Base-by-base conservation (phyloP, 2,329 filamentous ascomycete species). In the Penicillium thymicola region DNA sequence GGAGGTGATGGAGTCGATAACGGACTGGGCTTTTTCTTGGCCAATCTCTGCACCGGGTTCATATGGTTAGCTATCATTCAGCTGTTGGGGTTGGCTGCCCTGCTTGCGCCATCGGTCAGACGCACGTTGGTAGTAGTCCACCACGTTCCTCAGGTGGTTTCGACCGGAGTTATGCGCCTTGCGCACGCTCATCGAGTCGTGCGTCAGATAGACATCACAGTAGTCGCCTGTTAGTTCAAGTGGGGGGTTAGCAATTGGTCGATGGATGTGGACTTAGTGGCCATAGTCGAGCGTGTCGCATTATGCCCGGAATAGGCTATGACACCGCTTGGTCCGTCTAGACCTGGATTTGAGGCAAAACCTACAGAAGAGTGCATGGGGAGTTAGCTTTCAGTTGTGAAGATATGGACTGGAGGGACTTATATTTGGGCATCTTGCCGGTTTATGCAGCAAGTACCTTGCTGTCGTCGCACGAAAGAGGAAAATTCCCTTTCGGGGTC, bases 121-220 rank as follows among this genome's bases (percentile, higher is more conserved):
- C 54, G 57, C 77, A 92, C 89, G 92, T 79, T 97, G 92, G 76
- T 99, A 99, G 79, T 99, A 99, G 73, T 97, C 92, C 68, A 97
- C 89, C 30, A 99, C 94, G 76, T 99, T 99, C 71, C 94, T 90
- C 61, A 99, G 80, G 73, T 99, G 94, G 79, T 99, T 99, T 69
- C 93, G 87, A 61, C 94, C 94, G 73, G 86, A 89, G 81, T 99
- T 99, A 78, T 99, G 94, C 48, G 94, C 94, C 81, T 97, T 97
- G 69, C 94, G 92, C 78, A 99, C 94, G 78, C 92, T 96, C 93
- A 97, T 97, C 44, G 92, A 96, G 83, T 99, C 94, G 84, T 99
- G 94, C 66, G 94, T 99, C 68, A 99, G 89, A 84, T 99, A 99
- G 76, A 99, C 94, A 89, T 99, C 94, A 85, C 94, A 99, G 79